Evolutionary conservation across 148 eudicot genomes (phyloP), one percentile per base, ranked within the genome.

Genomic region (Silene latifolia): DNA sequence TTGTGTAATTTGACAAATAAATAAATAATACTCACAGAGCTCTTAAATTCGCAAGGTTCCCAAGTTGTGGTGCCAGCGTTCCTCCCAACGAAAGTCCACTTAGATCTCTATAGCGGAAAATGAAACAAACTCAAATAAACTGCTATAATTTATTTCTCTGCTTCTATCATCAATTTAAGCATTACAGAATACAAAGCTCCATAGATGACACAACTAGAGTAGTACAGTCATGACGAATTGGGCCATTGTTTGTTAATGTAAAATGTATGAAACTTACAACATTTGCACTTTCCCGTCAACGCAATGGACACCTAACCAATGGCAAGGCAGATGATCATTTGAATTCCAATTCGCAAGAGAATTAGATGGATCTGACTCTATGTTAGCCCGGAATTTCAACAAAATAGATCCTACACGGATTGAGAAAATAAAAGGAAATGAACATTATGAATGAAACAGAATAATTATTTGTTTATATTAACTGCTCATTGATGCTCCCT

Each of bases 271-370:
- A 72, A 90, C 98, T 92, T 88, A 95, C 98, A 95, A 85, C 79
- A 64, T 82, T 67, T 87, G 83, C 79, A 95, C 98, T 87, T 87
- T 74, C 60, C 92, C 87, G 19, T 87, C 85, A 35, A 85, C 80
- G 74, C 97, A 95, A 20, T 77, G 77, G 73, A 92, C 86, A 60
- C 96, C 91, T 8, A 75, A 75, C 98, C 98, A 95, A 67, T 64
- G 74, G 80, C 98, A 95, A 6, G 92, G 92, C 58, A 87, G 85
- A 63, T 71, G 39, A 73, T 93, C 87, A 76, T 84, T 64, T 63
- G 84, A 79, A 79, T 88, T 76, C 98, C 97, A 95, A 76, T 83
- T 85, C 67, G 88, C 84, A 78, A 95, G 88, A 69, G 83, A 83
- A 35, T 89, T 85, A 81, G 72, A 83, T 10, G 98, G 93, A 80